Evolutionary conservation across 1,139 yeast genomes (phyloP), one percentile per base, ranked within the genome.

Genomic region (Lodderomyces elongisporus): DNA sequence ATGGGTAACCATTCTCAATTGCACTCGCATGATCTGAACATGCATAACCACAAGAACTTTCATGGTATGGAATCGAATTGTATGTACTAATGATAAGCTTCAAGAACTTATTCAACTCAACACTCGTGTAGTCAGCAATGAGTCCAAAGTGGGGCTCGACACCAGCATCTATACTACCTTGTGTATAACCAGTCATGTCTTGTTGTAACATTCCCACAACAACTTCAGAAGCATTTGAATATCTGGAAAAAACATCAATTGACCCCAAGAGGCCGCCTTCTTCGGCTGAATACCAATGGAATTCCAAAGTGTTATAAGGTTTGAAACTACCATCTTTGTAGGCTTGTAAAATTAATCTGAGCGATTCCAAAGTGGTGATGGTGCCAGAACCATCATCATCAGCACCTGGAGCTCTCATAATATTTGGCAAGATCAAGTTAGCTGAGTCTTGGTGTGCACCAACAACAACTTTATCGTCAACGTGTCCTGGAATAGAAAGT

Each of bases 361-460:
- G 70, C 0, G 88, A 78, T 54, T 88, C 95, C 37, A 87, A 60
- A 28, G 74, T 72, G 3, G 95, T 83, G 5, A 82, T 79, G 3
- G 89, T 80, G 6, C 97, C 97, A 3, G 91, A 78, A 1, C 95
- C 95, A 54, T 89, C 87, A 50, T 89, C 98, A 55, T 89, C 97
- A 3, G 96, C 96, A 4, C 97, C 98, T 1, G 97, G 97, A 0
- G 96, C 88, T 30, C 76, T 70, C 46, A 82, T 52, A 14, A 79
- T 41, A 32, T 66, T 67, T n/a, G 95, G 95, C 39, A 85, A 68
- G 33, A 85, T 46, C 40, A 85, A 64, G 52, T 87, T 88, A 42
- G 79, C 72, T 2, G 95, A 83, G 54, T 89, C 98, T 52, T 83
- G 85, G 59, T 91, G 97, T 17, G 95, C 83, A 0, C 96, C 96